A percentile compares a stretch with the other conserved stretches of the same genome.
These are phyloP conservation scores for Fusarium avenaceum DNA, from an alignment of 2,329 filamentous ascomycete species.

Conservation along the genomic window DNA sequence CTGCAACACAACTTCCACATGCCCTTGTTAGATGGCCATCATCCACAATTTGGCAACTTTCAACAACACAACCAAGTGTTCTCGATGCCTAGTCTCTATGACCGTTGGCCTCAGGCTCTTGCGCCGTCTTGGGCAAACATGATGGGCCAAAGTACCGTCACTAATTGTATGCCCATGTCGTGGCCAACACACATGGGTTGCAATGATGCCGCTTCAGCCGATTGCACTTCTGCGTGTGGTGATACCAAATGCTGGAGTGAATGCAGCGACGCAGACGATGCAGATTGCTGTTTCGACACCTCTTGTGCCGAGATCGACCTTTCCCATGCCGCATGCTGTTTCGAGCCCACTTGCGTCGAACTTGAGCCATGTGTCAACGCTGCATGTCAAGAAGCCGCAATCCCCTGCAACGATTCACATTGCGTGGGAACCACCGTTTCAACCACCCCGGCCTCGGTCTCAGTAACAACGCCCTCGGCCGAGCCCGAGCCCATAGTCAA, in stretches of 20 bases:
- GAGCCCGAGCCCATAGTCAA: conserved; percentile 44
- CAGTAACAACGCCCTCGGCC: conserved; percentile 50
- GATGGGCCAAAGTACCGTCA: conserved; percentile 30
- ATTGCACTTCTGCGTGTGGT: conserved; percentile 55
- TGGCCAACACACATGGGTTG: conserved; percentile 41
- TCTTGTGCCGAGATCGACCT: conserved; percentile 50
- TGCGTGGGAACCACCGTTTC: conserved; percentile 51
- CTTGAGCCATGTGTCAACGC: conserved; percentile 57
- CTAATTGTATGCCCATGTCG: conserved; percentile 34
- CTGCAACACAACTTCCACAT: conserved; percentile 39
- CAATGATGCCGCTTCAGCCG: conserved; percentile 52
- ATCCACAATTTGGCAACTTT: conserved; percentile 34
- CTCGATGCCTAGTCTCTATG: conserved; percentile 17
- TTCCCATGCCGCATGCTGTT: conserved; percentile 45
- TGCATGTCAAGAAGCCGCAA: conserved; percentile 48
- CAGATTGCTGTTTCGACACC: conserved; percentile 55
- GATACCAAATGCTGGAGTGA: conserved; percentile 51
- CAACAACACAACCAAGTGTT: conserved; percentile 37
- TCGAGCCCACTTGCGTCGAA: conserved; percentile 51
- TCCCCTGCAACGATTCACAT: conserved; percentile 54
- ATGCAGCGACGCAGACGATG: conserved; percentile 51
- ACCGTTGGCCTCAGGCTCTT: conserved; percentile 24
- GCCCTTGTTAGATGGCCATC: conserved; percentile 20
- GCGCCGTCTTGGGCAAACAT: conserved; percentile 38
- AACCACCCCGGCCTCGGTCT: conserved; percentile 47